Conservation (phyloP, 2,329 filamentous ascomycete genomes). For the Pseudogymnoascus sp. region DNA sequence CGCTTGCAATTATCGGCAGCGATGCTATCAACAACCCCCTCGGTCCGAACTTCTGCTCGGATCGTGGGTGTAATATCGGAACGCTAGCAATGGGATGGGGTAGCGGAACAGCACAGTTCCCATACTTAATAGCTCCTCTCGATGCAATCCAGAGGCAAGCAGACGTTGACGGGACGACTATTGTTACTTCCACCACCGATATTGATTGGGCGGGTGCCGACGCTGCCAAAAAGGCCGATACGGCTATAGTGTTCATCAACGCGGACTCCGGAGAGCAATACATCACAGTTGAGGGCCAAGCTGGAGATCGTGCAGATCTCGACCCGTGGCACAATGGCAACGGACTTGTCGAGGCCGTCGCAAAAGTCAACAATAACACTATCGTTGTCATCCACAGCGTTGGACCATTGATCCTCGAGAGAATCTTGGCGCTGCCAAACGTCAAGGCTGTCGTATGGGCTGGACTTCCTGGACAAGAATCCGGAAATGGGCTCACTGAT, state of each 20-base stretch:
- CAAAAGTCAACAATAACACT: constrained; percentile 50
- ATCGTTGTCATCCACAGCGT: constrained; percentile 58
- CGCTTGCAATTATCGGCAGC: constrained; percentile 53
- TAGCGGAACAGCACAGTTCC: neutral
- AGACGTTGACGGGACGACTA: constrained; percentile 40
- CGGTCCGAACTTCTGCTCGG: constrained; percentile 55
- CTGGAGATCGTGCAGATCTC: constrained; percentile 54
- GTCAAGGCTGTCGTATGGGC: constrained; percentile 55
- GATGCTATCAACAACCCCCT: constrained; percentile 52
- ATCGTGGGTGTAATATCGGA: constrained; percentile 52
- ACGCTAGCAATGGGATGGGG: constrained; percentile 59
- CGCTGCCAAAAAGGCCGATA: constrained; percentile 35
- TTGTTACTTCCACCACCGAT: constrained; percentile 50
- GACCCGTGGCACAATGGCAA: constrained; percentile 49
- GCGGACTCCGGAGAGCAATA: constrained; percentile 66
- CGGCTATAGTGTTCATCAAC: constrained; percentile 63
- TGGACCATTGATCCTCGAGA: constrained; percentile 49
- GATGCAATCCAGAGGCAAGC: constrained; percentile 56
- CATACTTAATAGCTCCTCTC: constrained; percentile 54
- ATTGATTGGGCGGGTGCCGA: constrained; percentile 23
- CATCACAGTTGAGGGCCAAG: constrained; percentile 26
- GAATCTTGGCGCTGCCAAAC: constrained; percentile 52
- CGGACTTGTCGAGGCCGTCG: constrained; percentile 46
- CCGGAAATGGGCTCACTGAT: constrained; percentile 51
- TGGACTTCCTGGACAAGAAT: constrained; percentile 53